Conservation (phyloP, 805 yeast genomes). For the Pichia heedii region DNA sequence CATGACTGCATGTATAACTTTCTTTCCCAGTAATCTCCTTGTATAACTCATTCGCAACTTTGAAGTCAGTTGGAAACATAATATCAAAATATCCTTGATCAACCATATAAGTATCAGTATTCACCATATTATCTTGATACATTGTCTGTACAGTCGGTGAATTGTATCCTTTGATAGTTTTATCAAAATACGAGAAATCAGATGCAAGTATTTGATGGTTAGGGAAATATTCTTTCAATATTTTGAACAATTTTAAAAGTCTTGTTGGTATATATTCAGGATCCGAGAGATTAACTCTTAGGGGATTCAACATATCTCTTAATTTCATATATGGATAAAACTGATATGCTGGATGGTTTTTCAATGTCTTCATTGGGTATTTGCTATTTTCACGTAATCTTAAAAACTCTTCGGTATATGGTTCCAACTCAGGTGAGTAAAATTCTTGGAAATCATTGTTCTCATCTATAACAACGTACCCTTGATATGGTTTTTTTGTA, state of each 20-base stretch:
- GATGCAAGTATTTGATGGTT: conserved; percentile 66
- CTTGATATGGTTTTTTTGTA: conserved; percentile 64
- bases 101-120: conserved; percentile 68
- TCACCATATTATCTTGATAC: conserved; percentile 55
- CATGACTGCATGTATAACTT: conserved; percentile 47
- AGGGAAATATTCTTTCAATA: conserved; percentile 59
- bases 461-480: conserved; percentile 64
- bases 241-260: conserved; percentile 52
- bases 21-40: conserved; percentile 52
- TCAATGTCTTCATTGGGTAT: conserved; percentile 23
- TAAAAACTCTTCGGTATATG: conserved; percentile 47
- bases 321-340: conserved; percentile 33
- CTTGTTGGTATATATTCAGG: conserved; percentile 82
- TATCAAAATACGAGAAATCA: conserved; percentile 53
- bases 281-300: conserved; percentile 55
- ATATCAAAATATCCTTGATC: conserved; percentile 81
- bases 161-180: conserved; percentile 46
- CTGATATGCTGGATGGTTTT: conserved; percentile 53
- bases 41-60: conserved; percentile 52
- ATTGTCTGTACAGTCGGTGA: conserved; percentile 79
- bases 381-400: conserved; percentile 43
- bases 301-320: conserved; percentile 49
- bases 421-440: conserved; percentile 52
- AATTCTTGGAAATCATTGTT: conserved; percentile 70
- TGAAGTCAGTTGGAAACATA: conserved; percentile 77